A percentile compares a stretch with the other conserved stretches of the same genome.
These are phyloP conservation scores for Oryza officinalis DNA, from an alignment of 176 grass and related monocot species.

Conservation along the genomic window DNA sequence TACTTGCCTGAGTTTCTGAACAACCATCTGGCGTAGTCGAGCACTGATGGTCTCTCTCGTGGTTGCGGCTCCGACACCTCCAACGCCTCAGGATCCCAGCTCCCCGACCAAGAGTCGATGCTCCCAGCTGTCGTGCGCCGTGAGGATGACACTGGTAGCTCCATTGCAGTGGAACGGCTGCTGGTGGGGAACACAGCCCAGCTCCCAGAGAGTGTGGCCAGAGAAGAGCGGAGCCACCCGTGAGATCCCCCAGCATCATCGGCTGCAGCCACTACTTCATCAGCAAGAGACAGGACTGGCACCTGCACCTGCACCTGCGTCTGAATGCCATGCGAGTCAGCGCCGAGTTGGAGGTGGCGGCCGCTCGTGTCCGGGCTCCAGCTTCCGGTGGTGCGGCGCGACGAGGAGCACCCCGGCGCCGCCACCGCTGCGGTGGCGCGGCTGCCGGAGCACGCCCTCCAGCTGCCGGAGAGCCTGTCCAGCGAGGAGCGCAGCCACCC, in stretches of 20 bases:
- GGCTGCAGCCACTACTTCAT: neutral
- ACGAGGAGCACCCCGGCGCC: slow-evolving; percentile 14
- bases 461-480: slow-evolving; percentile 40
- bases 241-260: slow-evolving; percentile 8
- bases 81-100: slow-evolving; percentile 36
- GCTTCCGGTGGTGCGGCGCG: slow-evolving; percentile 11
- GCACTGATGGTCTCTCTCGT: slow-evolving; percentile 15
- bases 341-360: neutral
- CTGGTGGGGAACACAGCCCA: slow-evolving; percentile 20
- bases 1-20: slow-evolving; percentile 38
- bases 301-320: neutral
- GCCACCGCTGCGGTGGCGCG: slow-evolving; percentile 24
- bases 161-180: neutral
- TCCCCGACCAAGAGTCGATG: slow-evolving; percentile 13
- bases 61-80: neutral
- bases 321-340: neutral
- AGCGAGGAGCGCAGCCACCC: slow-evolving; percentile 44
- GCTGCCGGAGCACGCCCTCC: slow-evolving; percentile 38
- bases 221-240: slow-evolving; percentile 30
- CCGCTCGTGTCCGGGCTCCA: slow-evolving; percentile 8
- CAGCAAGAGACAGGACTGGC: neutral
- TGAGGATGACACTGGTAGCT: slow-evolving; percentile 23
- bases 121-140: neutral
- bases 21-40: slow-evolving; percentile 10
- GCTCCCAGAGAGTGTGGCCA: slow-evolving; percentile 28